phyloP scores from a whole-genome alignment of 225 moss, liverwort and hornwort genomes.

The Neckera pumila region DNA sequence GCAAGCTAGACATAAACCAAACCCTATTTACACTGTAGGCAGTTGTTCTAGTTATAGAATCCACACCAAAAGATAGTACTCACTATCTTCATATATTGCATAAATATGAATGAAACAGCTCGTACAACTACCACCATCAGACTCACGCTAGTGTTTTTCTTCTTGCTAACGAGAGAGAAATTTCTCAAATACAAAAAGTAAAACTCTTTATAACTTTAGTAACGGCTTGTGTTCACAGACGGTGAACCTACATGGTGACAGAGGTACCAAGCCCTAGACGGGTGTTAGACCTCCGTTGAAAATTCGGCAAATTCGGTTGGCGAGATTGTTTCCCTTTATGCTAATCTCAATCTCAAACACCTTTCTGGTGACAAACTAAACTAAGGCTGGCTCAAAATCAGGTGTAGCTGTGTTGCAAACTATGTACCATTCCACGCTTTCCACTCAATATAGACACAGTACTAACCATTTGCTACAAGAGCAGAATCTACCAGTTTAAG shows the following conservation, averaged over 20 bases:
- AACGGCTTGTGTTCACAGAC: background rate
- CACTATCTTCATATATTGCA: background rate
- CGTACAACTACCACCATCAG: background rate
- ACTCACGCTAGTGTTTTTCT: too few relatives aligned
- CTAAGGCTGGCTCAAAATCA: background rate
- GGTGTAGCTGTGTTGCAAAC: background rate
- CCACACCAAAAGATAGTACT: background rate
- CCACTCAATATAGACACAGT: background rate
- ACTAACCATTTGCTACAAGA: background rate
- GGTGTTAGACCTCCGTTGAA: background rate
- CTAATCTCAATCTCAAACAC: background rate
- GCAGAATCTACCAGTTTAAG: background rate
- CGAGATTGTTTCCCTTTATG: background rate
- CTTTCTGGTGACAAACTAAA: background rate
- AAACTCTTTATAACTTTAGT: background rate
- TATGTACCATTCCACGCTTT: slow-evolving; percentile 1
- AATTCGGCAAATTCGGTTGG: slow-evolving; percentile 27
- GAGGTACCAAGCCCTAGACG: background rate
- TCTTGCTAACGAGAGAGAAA: too few relatives aligned
- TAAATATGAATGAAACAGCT: too few relatives aligned
- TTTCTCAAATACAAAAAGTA: background rate
- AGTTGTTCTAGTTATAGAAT: background rate
- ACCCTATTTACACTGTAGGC: background rate
- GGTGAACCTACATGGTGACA: background rate
- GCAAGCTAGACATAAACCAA: background rate